A percentile compares a stretch with the other conserved stretches of the same genome.
Evolutionary conservation across 2,329 filamentous ascomycete genomes (phyloP).

Genomic region (Phoma sp.): DNA sequence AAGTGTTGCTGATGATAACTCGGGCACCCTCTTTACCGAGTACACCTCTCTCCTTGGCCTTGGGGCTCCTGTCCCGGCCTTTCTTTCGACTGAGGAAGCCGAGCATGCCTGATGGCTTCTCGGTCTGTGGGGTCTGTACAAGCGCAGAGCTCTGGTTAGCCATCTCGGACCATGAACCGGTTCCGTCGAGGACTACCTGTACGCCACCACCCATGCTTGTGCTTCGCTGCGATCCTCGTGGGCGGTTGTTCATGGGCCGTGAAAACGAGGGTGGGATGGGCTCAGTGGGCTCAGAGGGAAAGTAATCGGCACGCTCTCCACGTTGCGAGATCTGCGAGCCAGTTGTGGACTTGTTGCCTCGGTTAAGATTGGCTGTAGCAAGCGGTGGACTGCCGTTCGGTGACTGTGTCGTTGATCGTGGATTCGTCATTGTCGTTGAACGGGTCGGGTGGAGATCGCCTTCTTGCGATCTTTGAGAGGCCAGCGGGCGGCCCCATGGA

Average conservation of each 20-base stretch:
- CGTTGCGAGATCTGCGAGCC: constrained; percentile 44
- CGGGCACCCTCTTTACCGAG: constrained; percentile 93
- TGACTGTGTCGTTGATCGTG: constrained; percentile 54
- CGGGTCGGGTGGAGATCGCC: constrained; percentile 46
- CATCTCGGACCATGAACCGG: constrained; percentile 89
- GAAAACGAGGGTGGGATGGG: constrained; percentile 42
- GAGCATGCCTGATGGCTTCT: constrained; percentile 78
- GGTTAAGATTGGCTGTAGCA: constrained; percentile 30
- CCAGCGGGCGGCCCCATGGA: constrained; percentile 38
- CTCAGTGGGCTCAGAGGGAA: constrained; percentile 40
- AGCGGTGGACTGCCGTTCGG: constrained; percentile 57
- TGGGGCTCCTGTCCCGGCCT: constrained; percentile 87
- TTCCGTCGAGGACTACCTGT: constrained; percentile 87
- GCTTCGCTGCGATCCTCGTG: constrained; percentile 69
- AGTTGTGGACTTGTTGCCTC: constrained; percentile 19
- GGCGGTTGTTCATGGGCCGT: constrained; percentile 52
- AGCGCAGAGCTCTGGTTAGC: constrained; percentile 82
- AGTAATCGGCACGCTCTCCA: constrained; percentile 44
- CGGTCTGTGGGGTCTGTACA: constrained; percentile 49
- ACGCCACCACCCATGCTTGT: constrained; percentile 82
- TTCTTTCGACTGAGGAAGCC: constrained; percentile 90
- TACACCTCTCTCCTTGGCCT: constrained; percentile 91
- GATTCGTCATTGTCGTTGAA: constrained; percentile 41
- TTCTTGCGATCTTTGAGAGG: constrained; percentile 45
- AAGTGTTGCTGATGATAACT: constrained; percentile 55